Conservation (phyloP, 2,329 filamentous ascomycete genomes). For the Botrytis byssoidea region DNA sequence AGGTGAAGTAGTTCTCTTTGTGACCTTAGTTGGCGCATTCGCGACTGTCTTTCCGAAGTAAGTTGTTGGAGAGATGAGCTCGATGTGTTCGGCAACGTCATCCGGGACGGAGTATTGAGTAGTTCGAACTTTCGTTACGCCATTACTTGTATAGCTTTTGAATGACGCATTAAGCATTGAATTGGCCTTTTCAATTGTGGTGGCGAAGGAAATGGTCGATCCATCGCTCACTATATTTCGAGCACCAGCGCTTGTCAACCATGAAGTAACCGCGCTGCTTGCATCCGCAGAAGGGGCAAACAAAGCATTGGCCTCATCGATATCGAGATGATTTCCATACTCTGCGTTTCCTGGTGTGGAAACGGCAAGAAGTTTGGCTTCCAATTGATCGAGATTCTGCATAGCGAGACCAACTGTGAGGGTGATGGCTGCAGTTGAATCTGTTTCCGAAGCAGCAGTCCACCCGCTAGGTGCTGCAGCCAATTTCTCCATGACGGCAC, state of each 20-base stretch:
- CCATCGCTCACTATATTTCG: slow-evolving; percentile 46
- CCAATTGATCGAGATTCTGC: slow-evolving; percentile 46
- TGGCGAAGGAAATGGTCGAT: slow-evolving; percentile 51
- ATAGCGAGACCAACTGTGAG: slow-evolving; percentile 45
- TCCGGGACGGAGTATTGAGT: slow-evolving; percentile 33
- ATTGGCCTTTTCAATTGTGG: slow-evolving; percentile 52
- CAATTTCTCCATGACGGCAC: slow-evolving; percentile 22
- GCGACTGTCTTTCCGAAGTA: slow-evolving; percentile 33
- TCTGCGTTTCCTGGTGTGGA: slow-evolving; percentile 52
- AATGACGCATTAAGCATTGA: slow-evolving; percentile 52
- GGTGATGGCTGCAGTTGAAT: slow-evolving; percentile 17
- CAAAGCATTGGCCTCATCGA: slow-evolving; percentile 52
- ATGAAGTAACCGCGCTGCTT: slow-evolving; percentile 50
- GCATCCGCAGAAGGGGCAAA: slow-evolving; percentile 52
- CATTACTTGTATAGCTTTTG: slow-evolving; percentile 50
- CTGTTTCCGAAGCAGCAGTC: slow-evolving; percentile 21
- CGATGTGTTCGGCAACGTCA: slow-evolving; percentile 30
- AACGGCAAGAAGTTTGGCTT: slow-evolving; percentile 44
- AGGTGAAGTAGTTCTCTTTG: background rate
- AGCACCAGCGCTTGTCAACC: slow-evolving; percentile 53
- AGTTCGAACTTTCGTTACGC: slow-evolving; percentile 41
- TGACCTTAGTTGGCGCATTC: slow-evolving; percentile 13
- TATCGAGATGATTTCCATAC: slow-evolving; percentile 54
- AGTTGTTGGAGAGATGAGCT: slow-evolving; percentile 35
- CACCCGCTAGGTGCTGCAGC: slow-evolving; percentile 27